These are phyloP conservation scores for Pontederia paniculata DNA, from an alignment of 176 grass and related monocot genomes.

Conservation along the genomic window DNA sequence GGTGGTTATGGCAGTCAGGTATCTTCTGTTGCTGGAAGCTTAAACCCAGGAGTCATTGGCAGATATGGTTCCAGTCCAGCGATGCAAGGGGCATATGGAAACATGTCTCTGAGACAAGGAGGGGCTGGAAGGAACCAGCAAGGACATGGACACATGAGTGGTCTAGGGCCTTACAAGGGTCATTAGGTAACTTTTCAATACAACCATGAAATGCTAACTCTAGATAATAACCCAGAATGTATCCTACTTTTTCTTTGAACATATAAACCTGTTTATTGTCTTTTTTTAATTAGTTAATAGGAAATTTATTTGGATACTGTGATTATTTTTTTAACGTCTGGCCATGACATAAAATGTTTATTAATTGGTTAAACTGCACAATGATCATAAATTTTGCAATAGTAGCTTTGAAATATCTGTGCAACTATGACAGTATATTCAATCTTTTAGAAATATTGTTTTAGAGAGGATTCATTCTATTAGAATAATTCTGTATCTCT, in stretches of 20 bases:
- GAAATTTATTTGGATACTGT: no score
- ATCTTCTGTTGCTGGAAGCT: neutral
- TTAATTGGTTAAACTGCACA: no score
- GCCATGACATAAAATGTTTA: no score
- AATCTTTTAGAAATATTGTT: no score
- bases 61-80: slow-evolving; percentile 32
- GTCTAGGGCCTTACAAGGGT: slow-evolving; percentile 51
- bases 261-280: no score
- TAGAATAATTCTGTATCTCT: no score
- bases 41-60: slow-evolving; percentile 23
- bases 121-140: slow-evolving; percentile 57
- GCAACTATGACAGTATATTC: no score
- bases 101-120: slow-evolving; percentile 30
- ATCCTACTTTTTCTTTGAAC: neutral
- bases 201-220: slow-evolving; percentile 4
- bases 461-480: no score
- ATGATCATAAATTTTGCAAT: no score
- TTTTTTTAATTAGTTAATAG: no score
- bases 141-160: slow-evolving; percentile 14
- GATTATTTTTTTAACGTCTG: no score
- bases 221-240: neutral
- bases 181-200: slow-evolving; percentile 62
- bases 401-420: no score
- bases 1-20: slow-evolving; percentile 26
- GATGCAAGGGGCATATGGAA: slow-evolving; percentile 61